Base-by-base conservation (phyloP, 345 rosid genomes). In the Euclidium syriacum region DNA sequence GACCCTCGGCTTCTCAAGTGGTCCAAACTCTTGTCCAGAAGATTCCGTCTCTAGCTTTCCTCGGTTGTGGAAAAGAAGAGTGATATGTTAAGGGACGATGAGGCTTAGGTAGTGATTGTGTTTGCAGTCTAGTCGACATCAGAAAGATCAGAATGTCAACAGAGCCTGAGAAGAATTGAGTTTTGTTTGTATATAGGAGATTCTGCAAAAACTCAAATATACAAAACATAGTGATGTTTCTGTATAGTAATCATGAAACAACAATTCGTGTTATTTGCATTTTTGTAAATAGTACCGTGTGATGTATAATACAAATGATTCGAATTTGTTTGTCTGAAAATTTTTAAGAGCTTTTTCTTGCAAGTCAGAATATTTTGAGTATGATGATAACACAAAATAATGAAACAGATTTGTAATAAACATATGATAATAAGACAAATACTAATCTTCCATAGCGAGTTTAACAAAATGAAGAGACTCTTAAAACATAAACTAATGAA, bases 1-100 rank as follows among this genome's bases (percentile, higher is more conserved):
- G 95, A 74, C 97, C 90, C 6, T 82, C 89, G 0, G 85, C 84
- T 11, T 53, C 84, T 5, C 79, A 79, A 32, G 71, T 90, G 23
- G 57, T 79, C 56, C 71, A 59, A 18, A 39, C 56, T 1, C 71
- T 90, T 19, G 48, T 68, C 62, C 52, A 78, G 15, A 73, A 67
- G 52, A 60, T 85, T n/a, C 33, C 71, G 15, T 83, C 82, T 16
- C 34, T 75, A 36, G 62, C 71, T 23, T 74, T 67, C 53, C 58
- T 54, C 6, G 49, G 55, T 14, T 19, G 19, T 61, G 49, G 24
- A 1, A 69, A 69, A 53, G 41, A 61, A 14, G 62, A 52, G 33
- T 52, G 68, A 69, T 33, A 33, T 55, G 61, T 17, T 57, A 10
- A n/a, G 19, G 40, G 72, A 22, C 24, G 27, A 50, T 30, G 59